Percentiles rank a stretch among this genome's conserved stretches.
These are phyloP conservation scores for Terfezia boudieri DNA, from an alignment of 495 filamentous ascomycete genomes.

Conservation along the genomic window DNA sequence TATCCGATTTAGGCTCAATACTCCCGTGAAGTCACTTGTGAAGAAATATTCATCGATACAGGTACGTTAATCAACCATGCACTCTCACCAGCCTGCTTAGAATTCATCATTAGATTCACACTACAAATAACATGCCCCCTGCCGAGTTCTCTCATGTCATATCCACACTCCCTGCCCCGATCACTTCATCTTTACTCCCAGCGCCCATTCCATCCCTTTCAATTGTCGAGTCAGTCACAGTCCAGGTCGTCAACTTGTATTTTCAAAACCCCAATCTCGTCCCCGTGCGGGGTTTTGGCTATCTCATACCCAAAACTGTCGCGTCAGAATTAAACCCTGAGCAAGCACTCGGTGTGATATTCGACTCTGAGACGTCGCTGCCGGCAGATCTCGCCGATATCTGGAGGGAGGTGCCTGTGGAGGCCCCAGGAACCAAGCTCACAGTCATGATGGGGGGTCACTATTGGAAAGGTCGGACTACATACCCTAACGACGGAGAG, in stretches of 20 bases:
- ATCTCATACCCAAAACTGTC: conserved; percentile 58
- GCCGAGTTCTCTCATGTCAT: conserved; percentile 39
- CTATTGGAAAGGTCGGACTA: conserved; percentile 47
- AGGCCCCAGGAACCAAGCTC: conserved; percentile 48
- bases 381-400: conserved; percentile 9
- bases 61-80: no score
- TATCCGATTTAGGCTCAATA: conserved; percentile 30
- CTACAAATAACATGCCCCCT: neutral
- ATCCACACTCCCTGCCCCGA: conserved; percentile 39
- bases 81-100: neutral
- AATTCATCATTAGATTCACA: neutral
- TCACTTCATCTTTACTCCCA: conserved; percentile 22
- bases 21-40: conserved; percentile 17
- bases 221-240: conserved; percentile 44
- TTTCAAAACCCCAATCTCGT: conserved; percentile 43
- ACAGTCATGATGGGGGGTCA: conserved; percentile 94
- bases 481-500: conserved; percentile 33
- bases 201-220: conserved; percentile 21
- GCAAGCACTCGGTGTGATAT: conserved; percentile 68
- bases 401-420: conserved; percentile 28
- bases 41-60: no score
- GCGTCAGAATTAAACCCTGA: conserved; percentile 57
- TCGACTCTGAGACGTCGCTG: conserved; percentile 47
- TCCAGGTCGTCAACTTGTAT: conserved; percentile 83
- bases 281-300: conserved; percentile 57